Evolutionary conservation across 2,329 filamentous ascomycete species (phyloP).

Genomic region (Trichoderma simmonsii): DNA sequence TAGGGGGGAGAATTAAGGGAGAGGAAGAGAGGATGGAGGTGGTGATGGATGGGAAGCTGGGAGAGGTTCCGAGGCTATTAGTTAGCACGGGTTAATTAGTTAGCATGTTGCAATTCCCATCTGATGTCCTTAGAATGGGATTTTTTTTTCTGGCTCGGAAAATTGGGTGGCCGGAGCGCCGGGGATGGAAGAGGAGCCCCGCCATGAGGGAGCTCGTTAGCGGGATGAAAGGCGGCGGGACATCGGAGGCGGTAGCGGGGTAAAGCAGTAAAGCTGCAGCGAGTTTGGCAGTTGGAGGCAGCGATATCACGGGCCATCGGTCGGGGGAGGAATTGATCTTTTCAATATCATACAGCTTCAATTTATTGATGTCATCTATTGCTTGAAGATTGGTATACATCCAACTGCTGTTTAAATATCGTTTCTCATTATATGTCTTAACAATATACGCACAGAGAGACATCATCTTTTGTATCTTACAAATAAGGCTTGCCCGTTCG

Average conservation of each 20-base stretch:
- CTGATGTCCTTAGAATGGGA: not conserved
- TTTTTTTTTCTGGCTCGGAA: slow-evolving; percentile 5
- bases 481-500: not conserved
- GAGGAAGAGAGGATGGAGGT: not conserved
- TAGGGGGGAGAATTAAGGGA: not conserved
- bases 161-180: slow-evolving; percentile 11
- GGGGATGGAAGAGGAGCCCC: not conserved
- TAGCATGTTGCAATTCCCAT: not conserved
- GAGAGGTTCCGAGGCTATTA: not conserved
- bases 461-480: not conserved
- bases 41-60: not conserved
- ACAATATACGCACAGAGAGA: not conserved
- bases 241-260: slow-evolving; percentile 3
- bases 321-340: no score
- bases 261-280: no score
- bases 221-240: not conserved
- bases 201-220: not conserved
- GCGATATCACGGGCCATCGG: not conserved
- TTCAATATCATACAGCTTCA: no score
- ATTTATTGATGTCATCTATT: no score
- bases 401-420: no score
- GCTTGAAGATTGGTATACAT: not conserved
- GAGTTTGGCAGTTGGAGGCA: not conserved
- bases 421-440: not conserved
- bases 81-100: not conserved